These are phyloP conservation scores for Oryza glaberrima DNA, from an alignment of 176 grass and related monocot species.

Conservation along the genomic window DNA sequence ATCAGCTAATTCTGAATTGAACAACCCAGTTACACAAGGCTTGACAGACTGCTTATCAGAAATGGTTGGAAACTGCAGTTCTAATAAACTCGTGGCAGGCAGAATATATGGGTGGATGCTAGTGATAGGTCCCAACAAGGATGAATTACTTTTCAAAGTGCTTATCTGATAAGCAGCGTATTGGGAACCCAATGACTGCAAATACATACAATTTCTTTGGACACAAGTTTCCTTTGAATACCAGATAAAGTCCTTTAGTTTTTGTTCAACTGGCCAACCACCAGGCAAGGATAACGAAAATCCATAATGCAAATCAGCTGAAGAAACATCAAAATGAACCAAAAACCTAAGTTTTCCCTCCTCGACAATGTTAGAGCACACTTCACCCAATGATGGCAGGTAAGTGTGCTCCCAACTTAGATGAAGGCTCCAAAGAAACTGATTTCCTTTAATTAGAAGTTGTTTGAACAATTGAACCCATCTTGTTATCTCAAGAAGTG, in stretches of 20 bases:
- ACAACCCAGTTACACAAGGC: slow-evolving; percentile 23
- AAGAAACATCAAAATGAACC: slow-evolving; percentile 51
- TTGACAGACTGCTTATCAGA: slow-evolving; percentile 28
- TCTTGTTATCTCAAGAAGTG: slow-evolving; percentile 79
- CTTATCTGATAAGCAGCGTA: slow-evolving; percentile 71
- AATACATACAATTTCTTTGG: slow-evolving; percentile 74
- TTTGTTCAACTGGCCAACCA: slow-evolving; percentile 80
- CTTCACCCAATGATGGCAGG: slow-evolving; percentile 81
- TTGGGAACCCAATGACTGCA: slow-evolving; percentile 70
- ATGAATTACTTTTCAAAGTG: slow-evolving; percentile 32
- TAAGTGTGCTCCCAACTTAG: slow-evolving; percentile 96
- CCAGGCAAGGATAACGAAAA: slow-evolving; percentile 66
- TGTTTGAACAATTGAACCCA: slow-evolving; percentile 92
- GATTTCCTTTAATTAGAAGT: slow-evolving; percentile 82
- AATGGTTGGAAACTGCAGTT: slow-evolving; percentile 58
- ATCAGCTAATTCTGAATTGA: slow-evolving; percentile 62
- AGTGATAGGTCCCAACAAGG: slow-evolving; percentile 18
- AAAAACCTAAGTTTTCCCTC: slow-evolving; percentile 70
- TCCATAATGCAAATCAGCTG: slow-evolving; percentile 45
- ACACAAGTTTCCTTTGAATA: slow-evolving; percentile 84
- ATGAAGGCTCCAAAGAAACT: slow-evolving; percentile 88
- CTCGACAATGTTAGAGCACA: slow-evolving; percentile 58
- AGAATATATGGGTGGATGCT: slow-evolving; percentile 53
- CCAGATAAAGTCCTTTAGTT: slow-evolving; percentile 69
- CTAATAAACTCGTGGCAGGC: slow-evolving; percentile 43